These are phyloP conservation scores for Tuber microsphaerosporum DNA, from an alignment of 495 filamentous ascomycete species.

Conservation along the genomic window DNA sequence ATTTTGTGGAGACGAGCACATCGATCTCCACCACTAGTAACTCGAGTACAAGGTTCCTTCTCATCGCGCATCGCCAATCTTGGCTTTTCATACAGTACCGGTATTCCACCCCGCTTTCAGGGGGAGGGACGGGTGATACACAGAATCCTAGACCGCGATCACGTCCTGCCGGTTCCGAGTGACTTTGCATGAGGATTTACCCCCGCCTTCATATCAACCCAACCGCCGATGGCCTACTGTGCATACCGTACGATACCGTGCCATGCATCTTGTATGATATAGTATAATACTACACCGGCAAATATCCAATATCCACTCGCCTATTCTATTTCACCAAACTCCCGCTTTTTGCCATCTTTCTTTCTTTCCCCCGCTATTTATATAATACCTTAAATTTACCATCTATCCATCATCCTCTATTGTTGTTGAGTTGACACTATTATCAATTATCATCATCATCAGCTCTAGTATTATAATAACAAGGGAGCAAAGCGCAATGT, in stretches of 20 bases:
- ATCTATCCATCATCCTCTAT: no score
- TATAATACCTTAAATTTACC: no score
- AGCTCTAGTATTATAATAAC: neutral
- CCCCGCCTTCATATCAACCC: neutral
- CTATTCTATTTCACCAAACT: neutral
- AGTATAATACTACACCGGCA: neutral
- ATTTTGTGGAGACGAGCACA: neutral
- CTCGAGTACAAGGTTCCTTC: neutral
- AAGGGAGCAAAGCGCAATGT: neutral
- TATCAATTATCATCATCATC: neutral
- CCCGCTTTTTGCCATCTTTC: neutral
- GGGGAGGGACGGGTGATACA: neutral
- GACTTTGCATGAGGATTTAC: neutral
- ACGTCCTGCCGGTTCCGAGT: neutral
- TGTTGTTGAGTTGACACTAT: no score
- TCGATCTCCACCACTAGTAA: neutral
- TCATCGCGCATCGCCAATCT: neutral
- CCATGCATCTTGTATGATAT: neutral
- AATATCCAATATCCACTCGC: neutral
- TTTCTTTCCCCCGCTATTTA: neutral
- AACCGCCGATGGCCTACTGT: neutral
- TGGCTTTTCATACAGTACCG: neutral
- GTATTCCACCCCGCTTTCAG: neutral
- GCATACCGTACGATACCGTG: no score
- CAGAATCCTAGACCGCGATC: neutral